Conservation (phyloP, 495 filamentous ascomycete genomes). For the Trichoderma gamsii region DNA sequence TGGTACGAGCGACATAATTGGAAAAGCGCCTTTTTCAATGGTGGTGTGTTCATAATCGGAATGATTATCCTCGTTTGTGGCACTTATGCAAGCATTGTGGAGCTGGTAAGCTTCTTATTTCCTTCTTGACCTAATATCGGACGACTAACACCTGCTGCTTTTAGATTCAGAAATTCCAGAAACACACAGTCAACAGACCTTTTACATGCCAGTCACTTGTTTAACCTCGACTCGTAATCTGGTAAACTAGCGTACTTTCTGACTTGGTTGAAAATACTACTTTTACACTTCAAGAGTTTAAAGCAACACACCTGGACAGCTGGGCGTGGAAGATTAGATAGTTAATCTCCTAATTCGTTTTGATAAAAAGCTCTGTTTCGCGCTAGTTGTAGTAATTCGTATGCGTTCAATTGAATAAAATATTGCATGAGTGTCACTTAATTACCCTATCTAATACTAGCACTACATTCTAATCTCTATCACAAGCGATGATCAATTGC, state of each 20-base stretch:
- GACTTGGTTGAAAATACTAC: no score
- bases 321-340: no score
- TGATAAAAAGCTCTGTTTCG: no score
- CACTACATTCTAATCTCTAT: no score
- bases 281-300: no score
- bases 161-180: neutral
- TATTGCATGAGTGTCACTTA: no score
- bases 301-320: no score
- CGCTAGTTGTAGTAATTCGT: no score
- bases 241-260: no score
- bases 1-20: constrained; percentile 43
- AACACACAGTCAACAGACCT: neutral
- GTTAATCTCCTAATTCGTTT: no score
- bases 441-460: no score
- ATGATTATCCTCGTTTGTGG: constrained; percentile 50
- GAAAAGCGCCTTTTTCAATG: constrained; percentile 41
- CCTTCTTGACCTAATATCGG: neutral
- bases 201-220: neutral
- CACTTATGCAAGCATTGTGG: constrained; percentile 51
- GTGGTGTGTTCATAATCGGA: constrained; percentile 49
- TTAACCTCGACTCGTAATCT: neutral
- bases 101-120: constrained; percentile 42
- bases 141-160: neutral
- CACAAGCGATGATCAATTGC: neutral
- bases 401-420: no score